These are phyloP conservation scores for Anisodus acutangulus DNA, from an alignment of 257 asterid genomes.

Conservation along the genomic window DNA sequence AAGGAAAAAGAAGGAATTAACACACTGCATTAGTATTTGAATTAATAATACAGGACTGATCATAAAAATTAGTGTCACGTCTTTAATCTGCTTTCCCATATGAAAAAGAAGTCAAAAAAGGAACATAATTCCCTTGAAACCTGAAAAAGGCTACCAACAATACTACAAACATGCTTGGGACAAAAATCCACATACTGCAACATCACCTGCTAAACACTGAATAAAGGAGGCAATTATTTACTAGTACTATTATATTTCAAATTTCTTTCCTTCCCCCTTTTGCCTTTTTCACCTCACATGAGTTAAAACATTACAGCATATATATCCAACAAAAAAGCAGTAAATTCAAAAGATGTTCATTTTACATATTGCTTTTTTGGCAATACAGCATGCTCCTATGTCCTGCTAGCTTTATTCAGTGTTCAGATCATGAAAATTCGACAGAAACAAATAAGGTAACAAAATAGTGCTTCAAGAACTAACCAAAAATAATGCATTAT, in stretches of 20 bases:
- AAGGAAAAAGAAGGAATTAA: neutral
- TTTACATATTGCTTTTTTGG: constrained; percentile 32
- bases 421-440: constrained; percentile 35
- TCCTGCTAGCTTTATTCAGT: constrained; percentile 35
- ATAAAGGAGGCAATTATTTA: neutral
- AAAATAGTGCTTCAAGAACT: neutral
- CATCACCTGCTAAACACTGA: constrained; percentile 28
- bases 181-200: constrained; percentile 25
- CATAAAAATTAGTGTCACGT: constrained; percentile 16
- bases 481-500: constrained; percentile 20
- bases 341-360: constrained; percentile 30
- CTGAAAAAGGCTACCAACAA: constrained; percentile 26
- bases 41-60: neutral
- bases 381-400: constrained; percentile 28
- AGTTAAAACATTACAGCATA: constrained; percentile 23
- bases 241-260: neutral
- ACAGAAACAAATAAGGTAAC: constrained; percentile 23
- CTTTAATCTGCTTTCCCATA: constrained; percentile 21
- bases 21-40: neutral
- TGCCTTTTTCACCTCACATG: neutral
- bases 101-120: constrained; percentile 29
- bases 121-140: constrained; percentile 30
- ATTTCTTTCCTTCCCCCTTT: neutral
- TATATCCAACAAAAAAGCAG: constrained; percentile 15
- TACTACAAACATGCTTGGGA: constrained; percentile 29